Conservation (phyloP, 1,284 basidiomycete genomes). For the Fomes fomentarius region DNA sequence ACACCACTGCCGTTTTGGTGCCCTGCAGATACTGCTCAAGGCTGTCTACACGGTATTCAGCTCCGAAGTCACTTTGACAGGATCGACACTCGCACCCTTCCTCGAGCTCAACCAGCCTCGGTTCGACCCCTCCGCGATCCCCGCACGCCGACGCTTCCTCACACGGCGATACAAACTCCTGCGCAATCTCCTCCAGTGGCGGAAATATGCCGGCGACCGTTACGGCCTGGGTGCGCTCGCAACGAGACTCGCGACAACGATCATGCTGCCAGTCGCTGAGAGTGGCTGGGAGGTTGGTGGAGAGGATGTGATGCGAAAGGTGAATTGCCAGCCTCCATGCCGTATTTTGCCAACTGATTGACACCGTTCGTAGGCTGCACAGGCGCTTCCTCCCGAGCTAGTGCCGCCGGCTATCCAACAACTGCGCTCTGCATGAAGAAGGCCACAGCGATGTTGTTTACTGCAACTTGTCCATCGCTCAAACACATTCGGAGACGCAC, state of each 20-base stretch:
- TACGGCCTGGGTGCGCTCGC: slow-evolving; percentile 62
- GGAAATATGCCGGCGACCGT: slow-evolving; percentile 70
- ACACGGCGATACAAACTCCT: slow-evolving; percentile 75
- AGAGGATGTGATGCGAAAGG: slow-evolving; percentile 67
- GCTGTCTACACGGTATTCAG: slow-evolving; percentile 64
- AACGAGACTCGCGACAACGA: slow-evolving; percentile 58
- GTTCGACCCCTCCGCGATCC: slow-evolving; percentile 80
- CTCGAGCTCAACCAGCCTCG: slow-evolving; percentile 44
- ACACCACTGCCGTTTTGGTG: no score
- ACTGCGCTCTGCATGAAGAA: slow-evolving; percentile 2
- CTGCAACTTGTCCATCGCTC: no score
- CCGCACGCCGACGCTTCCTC: slow-evolving; percentile 74
- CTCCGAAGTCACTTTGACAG: slow-evolving; percentile 51
- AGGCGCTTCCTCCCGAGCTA: slow-evolving; percentile 49
- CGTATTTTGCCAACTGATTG: slow-evolving; percentile 4
- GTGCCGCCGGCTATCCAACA: slow-evolving; percentile 22
- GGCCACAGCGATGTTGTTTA: no score
- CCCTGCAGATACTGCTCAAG: slow-evolving; percentile 65
- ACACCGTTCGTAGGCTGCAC: slow-evolving; percentile 40
- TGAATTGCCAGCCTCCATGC: slow-evolving; percentile 35
- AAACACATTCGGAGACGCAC: no score
- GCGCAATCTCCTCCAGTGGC: slow-evolving; percentile 74
- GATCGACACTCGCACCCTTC: slow-evolving; percentile 48
- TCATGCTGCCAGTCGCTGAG: slow-evolving; percentile 70
- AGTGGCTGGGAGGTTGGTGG: slow-evolving; percentile 91